Evolutionary conservation across 306 rosid species (phyloP), one percentile per base, ranked within the genome.

Genomic region (Aeschynomene evenia): DNA sequence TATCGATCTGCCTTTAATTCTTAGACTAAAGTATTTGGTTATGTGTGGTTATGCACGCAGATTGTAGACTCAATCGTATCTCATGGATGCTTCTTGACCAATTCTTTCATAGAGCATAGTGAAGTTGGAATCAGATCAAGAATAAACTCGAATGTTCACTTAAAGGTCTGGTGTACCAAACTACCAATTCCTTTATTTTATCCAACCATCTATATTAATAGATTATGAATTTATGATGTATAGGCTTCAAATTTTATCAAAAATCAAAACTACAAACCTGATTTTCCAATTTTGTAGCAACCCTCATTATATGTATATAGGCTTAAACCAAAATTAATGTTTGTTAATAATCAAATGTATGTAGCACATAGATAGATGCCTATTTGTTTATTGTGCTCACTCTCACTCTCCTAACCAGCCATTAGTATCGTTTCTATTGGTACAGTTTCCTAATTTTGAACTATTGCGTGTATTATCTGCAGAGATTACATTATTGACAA

Each of bases 401-500:
- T 36, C 20, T 50, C 49, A 0, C 11, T 34, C n/a, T n/a, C n/a
- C n/a, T 42, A 13, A 34, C 9, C 12, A 9, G 16, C 22, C 24
- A 24, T 58, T 59, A 6, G 16, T 66, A 63, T 49, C 74, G 63
- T 34, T 34, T n/a, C n/a, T n/a, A n/a, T n/a, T n/a, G n/a, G n/a
- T n/a, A n/a, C n/a, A n/a, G n/a, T n/a, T n/a, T 15, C 63, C 51
- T 15, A 34, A 34, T 5, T 11, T 11, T 73, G n/a, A 66, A 19
- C 51, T 73, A 20, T 23, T 31, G 31, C 48, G 11, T 63, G 39
- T n/a, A n/a, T n/a, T 65, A 49, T 73, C 24, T 76, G 79, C 85
- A 90, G 95, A 61, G 89, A 67, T 19, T 90, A 91, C 83, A 90
- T 88, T 24, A 88, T 90, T 50, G 95, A 88, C 85, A 90, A 90